Conservation (phyloP, 2,329 filamentous ascomycete genomes). For the Alternaria dauci region DNA sequence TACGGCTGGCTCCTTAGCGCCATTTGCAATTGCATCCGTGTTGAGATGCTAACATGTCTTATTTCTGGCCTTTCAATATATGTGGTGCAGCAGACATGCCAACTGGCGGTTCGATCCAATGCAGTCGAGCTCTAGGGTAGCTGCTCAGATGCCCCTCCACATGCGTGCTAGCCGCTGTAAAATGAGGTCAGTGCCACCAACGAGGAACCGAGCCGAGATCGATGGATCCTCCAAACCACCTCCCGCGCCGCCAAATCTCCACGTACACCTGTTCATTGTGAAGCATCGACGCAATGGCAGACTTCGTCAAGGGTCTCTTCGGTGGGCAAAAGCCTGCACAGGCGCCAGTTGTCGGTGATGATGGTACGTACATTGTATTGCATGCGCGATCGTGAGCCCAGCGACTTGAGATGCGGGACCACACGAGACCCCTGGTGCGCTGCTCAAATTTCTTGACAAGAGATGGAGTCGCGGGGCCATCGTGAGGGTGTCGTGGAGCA, state of each 20-base stretch:
- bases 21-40: neutral
- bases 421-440: slow-evolving; percentile 1
- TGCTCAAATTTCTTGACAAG: neutral
- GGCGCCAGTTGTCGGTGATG: slow-evolving; percentile 64
- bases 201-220: slow-evolving; percentile 28
- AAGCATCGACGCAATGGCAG: slow-evolving; percentile 52
- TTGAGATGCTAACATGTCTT: neutral
- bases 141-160: slow-evolving; percentile 28
- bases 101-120: neutral
- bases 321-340: slow-evolving; percentile 70
- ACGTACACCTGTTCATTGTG: slow-evolving; percentile 32
- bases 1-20: neutral
- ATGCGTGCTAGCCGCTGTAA: slow-evolving; percentile 37
- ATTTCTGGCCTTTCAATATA: neutral
- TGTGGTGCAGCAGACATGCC: neutral
- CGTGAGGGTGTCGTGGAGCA: neutral
- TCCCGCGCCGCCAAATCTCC: slow-evolving; percentile 30
- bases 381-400: slow-evolving; percentile 23
- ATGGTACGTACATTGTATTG: slow-evolving; percentile 62
- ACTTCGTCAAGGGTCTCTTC: slow-evolving; percentile 72
- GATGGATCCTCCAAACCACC: slow-evolving; percentile 20
- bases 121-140: slow-evolving; percentile 3
- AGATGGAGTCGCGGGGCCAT: neutral
- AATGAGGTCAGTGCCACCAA: slow-evolving; percentile 38
- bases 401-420: slow-evolving; percentile 16